phyloP scores from a whole-genome alignment of 2,329 filamentous ascomycete species.

The Penicillium sp. region DNA sequence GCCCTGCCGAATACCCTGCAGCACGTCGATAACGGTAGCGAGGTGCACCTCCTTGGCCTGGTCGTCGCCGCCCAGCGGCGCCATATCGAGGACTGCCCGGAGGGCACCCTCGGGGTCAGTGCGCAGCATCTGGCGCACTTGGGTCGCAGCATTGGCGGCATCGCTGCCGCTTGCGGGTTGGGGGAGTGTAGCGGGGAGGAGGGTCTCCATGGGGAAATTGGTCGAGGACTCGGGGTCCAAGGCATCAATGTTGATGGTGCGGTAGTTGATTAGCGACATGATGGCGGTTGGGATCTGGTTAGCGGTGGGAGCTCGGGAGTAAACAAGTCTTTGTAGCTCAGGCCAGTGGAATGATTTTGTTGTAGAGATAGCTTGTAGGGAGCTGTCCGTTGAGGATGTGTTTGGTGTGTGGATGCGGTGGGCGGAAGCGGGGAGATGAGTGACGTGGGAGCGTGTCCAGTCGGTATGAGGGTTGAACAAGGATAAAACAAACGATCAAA shows the following conservation, averaged over 20 bases:
- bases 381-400: not conserved
- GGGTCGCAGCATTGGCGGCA: constrained; percentile 72
- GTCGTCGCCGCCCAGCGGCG: constrained; percentile 62
- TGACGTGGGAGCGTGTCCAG: constrained; percentile 5
- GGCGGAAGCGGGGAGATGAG: constrained; percentile 19
- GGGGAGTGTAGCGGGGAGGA: constrained; percentile 68
- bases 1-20: constrained; percentile 92
- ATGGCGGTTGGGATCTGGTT: constrained; percentile 16
- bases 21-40: constrained; percentile 83
- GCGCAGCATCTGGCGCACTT: constrained; percentile 83
- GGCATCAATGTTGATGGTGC: constrained; percentile 92
- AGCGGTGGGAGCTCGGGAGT: not conserved
- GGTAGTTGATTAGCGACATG: constrained; percentile 61
- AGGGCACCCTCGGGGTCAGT: constrained; percentile 86
- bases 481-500: not conserved
- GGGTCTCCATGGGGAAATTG: constrained; percentile 86
- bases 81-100: constrained; percentile 77
- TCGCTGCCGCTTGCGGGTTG: constrained; percentile 74
- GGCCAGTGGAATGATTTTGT: not conserved
- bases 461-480: not conserved
- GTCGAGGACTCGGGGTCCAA: constrained; percentile 83
- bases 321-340: not conserved
- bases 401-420: constrained; percentile 16
- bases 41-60: constrained; percentile 76
- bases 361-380: not conserved